Conservation (phyloP, 495 filamentous ascomycete genomes). For the Niebla homalea region DNA sequence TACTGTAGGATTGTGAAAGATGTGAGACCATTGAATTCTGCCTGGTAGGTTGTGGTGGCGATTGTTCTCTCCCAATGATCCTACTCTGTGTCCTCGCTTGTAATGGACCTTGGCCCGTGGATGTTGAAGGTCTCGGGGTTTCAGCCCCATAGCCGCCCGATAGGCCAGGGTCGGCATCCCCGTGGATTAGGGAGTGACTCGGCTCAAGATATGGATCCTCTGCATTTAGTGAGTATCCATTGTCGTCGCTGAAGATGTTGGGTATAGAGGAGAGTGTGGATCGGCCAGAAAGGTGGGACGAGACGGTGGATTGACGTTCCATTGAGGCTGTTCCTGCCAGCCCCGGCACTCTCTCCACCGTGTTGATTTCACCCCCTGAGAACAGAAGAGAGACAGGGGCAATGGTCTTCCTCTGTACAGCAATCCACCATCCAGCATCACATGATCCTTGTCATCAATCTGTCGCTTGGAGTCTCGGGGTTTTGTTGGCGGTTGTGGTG, state of each 20-base stretch:
- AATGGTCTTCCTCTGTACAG: no score
- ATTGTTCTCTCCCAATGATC: constrained; percentile 31
- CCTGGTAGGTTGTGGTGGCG: constrained; percentile 24
- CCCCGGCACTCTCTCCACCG: no score
- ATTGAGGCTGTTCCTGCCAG: no score
- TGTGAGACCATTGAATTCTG: constrained; percentile 24
- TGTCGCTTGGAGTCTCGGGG: no score
- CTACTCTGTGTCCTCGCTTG: constrained; percentile 9
- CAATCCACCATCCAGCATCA: no score
- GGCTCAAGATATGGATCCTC: constrained; percentile 26
- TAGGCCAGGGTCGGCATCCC: background rate
- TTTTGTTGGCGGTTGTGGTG: background rate
- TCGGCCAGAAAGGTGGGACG: constrained; percentile 4
- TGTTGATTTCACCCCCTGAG: background rate
- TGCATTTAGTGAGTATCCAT: constrained; percentile 26
- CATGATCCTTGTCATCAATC: no score
- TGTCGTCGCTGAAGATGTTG: constrained; percentile 38
- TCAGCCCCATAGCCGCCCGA: constrained; percentile 3
- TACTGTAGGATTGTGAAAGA: constrained; percentile 23
- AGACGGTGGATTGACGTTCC: constrained; percentile 3
- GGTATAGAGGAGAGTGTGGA: constrained; percentile 32
- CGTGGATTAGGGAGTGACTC: constrained; percentile 13
- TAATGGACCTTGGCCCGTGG: background rate
- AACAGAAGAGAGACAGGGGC: no score
- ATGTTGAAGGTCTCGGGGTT: constrained; percentile 22